Percentiles rank a stretch among this genome's conserved stretches.
Conservation (phyloP, 1,284 basidiomycete genomes). For the Macrocystidia cucumis region DNA sequence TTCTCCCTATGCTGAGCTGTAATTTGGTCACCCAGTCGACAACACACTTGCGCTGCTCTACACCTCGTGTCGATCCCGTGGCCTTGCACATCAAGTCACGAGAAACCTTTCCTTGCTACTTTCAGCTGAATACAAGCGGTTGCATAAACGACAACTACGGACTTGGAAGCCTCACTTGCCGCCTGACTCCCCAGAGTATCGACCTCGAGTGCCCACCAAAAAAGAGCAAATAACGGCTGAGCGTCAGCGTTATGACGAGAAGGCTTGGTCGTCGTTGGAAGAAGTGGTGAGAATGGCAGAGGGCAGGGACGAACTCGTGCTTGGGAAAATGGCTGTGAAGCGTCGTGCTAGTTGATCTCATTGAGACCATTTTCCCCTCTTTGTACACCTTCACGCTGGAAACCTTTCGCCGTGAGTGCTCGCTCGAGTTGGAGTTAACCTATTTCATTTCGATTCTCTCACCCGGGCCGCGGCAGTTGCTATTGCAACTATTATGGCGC, state of each 20-base stretch:
- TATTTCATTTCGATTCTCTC: no score
- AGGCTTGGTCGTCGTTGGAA: conserved; percentile 29
- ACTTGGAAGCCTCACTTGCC: conserved; percentile 40
- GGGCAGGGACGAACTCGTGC: conserved; percentile 29
- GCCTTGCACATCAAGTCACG: conserved; percentile 50
- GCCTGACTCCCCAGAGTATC: conserved; percentile 16
- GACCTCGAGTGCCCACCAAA: conserved; percentile 11
- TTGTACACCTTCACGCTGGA: conserved; percentile 7
- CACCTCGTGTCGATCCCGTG: conserved; percentile 47
- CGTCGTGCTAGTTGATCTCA: conserved; percentile 7
- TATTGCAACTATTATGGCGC: no score
- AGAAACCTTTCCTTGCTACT: conserved; percentile 40
- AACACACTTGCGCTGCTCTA: conserved; percentile 47
- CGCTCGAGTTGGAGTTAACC: conserved; percentile 10
- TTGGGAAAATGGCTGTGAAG: conserved; percentile 32
- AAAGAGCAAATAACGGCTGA: conserved; percentile 11
- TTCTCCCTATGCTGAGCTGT: conserved; percentile 1
- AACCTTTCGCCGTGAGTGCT: conserved; percentile 10
- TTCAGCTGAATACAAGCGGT: conserved; percentile 20
- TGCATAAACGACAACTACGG: conserved; percentile 17
- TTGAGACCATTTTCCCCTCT: conserved; percentile 3
- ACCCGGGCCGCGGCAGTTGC: no score
- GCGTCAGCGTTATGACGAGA: conserved; percentile 17
- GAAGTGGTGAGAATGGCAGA: conserved; percentile 47
- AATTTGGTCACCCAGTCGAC: conserved; percentile 35